These are phyloP conservation scores for Plectosphaerella sp. DNA, from an alignment of 2,329 filamentous ascomycete species.

Conservation along the genomic window DNA sequence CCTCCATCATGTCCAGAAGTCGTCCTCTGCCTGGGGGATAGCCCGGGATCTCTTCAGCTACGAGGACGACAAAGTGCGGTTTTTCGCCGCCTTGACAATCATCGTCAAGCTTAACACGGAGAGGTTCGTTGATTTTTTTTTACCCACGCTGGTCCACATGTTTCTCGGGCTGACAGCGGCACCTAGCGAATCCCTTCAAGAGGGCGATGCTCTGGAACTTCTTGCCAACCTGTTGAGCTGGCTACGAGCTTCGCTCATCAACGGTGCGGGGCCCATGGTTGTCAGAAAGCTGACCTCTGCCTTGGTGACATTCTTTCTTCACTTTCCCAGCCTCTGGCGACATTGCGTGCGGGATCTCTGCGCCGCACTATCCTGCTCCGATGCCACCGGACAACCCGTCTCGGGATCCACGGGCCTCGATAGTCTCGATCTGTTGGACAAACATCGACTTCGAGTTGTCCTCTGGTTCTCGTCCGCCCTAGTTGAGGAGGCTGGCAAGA, in stretches of 20 bases:
- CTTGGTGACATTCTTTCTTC: slow-evolving; percentile 69
- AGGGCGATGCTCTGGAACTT: slow-evolving; percentile 54
- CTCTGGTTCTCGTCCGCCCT: slow-evolving; percentile 63
- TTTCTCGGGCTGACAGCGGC: slow-evolving; percentile 3
- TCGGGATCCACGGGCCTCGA: slow-evolving; percentile 23
- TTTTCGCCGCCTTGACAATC: slow-evolving; percentile 89
- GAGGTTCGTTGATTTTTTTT: slow-evolving; percentile 46
- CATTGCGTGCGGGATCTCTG: slow-evolving; percentile 56
- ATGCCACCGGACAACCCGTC: slow-evolving; percentile 21
- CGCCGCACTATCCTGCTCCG: slow-evolving; percentile 30
- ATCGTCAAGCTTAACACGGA: slow-evolving; percentile 94
- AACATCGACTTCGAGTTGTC: slow-evolving; percentile 42
- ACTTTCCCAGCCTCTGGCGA: slow-evolving; percentile 65
- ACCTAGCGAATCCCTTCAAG: slow-evolving; percentile 43
- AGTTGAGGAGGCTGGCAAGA: slow-evolving; percentile 64
- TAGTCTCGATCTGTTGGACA: slow-evolving; percentile 42
- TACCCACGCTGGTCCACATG: not conserved
- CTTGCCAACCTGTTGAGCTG: slow-evolving; percentile 58
- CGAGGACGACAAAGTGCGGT: slow-evolving; percentile 71
- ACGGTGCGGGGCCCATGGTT: slow-evolving; percentile 55
- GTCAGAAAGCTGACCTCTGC: slow-evolving; percentile 74
- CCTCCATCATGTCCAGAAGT: slow-evolving; percentile 74
- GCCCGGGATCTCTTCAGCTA: slow-evolving; percentile 70
- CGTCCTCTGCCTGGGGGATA: slow-evolving; percentile 78
- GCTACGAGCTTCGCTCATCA: slow-evolving; percentile 51